These are phyloP conservation scores for Calonectria hawksworthii DNA, from an alignment of 2,329 filamentous ascomycete species.

Conservation along the genomic window DNA sequence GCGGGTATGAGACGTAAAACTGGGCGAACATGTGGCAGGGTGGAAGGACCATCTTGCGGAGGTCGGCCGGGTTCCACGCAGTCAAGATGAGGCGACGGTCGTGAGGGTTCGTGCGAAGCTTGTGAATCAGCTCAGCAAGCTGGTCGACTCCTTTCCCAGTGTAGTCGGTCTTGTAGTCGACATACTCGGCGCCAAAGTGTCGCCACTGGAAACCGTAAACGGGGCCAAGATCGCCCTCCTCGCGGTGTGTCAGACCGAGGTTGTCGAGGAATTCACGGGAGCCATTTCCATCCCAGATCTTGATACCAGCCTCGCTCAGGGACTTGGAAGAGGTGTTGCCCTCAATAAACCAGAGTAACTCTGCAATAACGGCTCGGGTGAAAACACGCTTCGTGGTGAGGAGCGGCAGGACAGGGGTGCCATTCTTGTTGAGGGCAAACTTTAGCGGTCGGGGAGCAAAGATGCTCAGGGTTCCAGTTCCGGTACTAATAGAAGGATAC, in stretches of 20 bases:
- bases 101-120: slow-evolving; percentile 86
- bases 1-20: slow-evolving; percentile 88
- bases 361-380: slow-evolving; percentile 87
- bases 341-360: slow-evolving; percentile 95
- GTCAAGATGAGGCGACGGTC: slow-evolving; percentile 91
- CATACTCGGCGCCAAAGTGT: slow-evolving; percentile 94
- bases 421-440: slow-evolving; percentile 81
- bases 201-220: slow-evolving; percentile 99
- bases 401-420: slow-evolving; percentile 82
- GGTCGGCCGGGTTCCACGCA: slow-evolving; percentile 93
- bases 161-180: slow-evolving; percentile 85
- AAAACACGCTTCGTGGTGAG: slow-evolving; percentile 99
- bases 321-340: slow-evolving; percentile 85
- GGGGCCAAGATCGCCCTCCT: slow-evolving; percentile 90
- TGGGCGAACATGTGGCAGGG: slow-evolving; percentile 99
- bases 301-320: slow-evolving; percentile 84
- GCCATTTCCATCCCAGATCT: slow-evolving; percentile 99
- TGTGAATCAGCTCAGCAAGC: slow-evolving; percentile 89
- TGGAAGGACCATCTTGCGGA: slow-evolving; percentile 90
- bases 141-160: slow-evolving; percentile 92
- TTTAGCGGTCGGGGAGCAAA: slow-evolving; percentile 90
- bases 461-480: slow-evolving; percentile 91
- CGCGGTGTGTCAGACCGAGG: slow-evolving; percentile 84
- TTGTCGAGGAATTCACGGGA: slow-evolving; percentile 90
- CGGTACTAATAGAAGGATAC: slow-evolving; percentile 74